These are phyloP conservation scores for Corylus avellana DNA, from an alignment of 306 rosid genomes.

Conservation along the genomic window DNA sequence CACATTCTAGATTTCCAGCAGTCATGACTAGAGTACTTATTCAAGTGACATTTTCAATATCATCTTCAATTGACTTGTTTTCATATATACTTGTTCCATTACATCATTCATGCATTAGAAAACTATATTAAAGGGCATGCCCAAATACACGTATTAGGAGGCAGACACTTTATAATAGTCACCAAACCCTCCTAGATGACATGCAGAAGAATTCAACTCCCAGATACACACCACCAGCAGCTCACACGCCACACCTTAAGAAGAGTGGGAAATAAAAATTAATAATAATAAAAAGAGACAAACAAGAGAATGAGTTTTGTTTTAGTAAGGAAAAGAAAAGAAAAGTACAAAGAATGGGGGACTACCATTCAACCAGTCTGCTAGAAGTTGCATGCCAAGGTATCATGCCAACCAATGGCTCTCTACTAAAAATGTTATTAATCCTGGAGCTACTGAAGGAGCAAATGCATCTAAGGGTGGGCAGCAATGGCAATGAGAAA, in stretches of 20 bases:
- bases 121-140: neutral
- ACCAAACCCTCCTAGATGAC: conserved; percentile 7
- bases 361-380: conserved; percentile 6
- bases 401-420: neutral
- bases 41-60: neutral
- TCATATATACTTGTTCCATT: conserved; percentile 9
- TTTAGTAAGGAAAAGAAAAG: conserved; percentile 13
- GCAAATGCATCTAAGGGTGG: neutral
- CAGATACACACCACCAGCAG: conserved; percentile 1
- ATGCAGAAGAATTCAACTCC: conserved; percentile 15
- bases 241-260: neutral
- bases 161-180: conserved; percentile 14
- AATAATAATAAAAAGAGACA: neutral
- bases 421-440: conserved; percentile 1
- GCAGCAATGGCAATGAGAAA: neutral
- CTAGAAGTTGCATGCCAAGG: conserved; percentile 13
- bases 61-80: neutral
- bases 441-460: neutral
- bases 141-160: neutral
- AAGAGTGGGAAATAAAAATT: neutral
- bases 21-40: neutral
- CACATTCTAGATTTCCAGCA: neutral
- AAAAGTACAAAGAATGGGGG: neutral
- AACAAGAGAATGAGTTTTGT: conserved; percentile 1
- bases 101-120: neutral